These are phyloP conservation scores for Escallonia rubra DNA, from an alignment of 129 eudicot genomes.

Conservation along the genomic window DNA sequence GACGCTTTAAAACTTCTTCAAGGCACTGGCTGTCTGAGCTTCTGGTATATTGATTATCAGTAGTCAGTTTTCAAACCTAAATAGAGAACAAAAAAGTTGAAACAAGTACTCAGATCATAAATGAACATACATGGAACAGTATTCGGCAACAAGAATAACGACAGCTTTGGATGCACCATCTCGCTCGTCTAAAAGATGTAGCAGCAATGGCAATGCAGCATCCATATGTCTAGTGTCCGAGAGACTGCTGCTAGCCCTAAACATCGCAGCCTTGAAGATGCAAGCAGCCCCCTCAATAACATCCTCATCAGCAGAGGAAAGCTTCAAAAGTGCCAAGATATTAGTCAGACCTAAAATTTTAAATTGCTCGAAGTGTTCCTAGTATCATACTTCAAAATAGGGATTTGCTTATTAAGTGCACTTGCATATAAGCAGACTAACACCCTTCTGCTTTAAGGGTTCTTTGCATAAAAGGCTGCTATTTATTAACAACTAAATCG, in stretches of 20 bases:
- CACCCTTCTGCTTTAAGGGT: too few relatives aligned
- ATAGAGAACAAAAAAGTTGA: constrained; percentile 4
- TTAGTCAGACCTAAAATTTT: constrained; percentile 6
- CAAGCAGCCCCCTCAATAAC: constrained; percentile 59
- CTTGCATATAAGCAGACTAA: too few relatives aligned
- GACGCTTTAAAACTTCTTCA: constrained; percentile 57
- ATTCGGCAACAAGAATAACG: constrained; percentile 68
- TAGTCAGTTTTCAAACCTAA: constrained; percentile 7
- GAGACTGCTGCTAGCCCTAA: constrained; percentile 41
- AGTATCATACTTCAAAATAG: too few relatives aligned
- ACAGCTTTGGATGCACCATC: constrained; percentile 81
- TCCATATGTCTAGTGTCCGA: constrained; percentile 51
- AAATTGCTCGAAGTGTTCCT: too few relatives aligned
- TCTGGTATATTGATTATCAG: constrained; percentile 35
- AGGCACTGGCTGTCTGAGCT: constrained; percentile 54
- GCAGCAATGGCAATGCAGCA: constrained; percentile 43
- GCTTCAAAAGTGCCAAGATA: constrained; percentile 38
- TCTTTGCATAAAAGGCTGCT: too few relatives aligned
- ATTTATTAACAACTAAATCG: too few relatives aligned
- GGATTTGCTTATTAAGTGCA: too few relatives aligned
- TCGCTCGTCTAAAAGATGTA: constrained; percentile 67
- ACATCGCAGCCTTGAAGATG: constrained; percentile 60
- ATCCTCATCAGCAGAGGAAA: constrained; percentile 62
- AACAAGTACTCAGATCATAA: constrained; percentile 4
- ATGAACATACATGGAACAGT: constrained; percentile 56